Conservation (phyloP, 495 filamentous ascomycete genomes). For the Aspergillus asperescens region DNA sequence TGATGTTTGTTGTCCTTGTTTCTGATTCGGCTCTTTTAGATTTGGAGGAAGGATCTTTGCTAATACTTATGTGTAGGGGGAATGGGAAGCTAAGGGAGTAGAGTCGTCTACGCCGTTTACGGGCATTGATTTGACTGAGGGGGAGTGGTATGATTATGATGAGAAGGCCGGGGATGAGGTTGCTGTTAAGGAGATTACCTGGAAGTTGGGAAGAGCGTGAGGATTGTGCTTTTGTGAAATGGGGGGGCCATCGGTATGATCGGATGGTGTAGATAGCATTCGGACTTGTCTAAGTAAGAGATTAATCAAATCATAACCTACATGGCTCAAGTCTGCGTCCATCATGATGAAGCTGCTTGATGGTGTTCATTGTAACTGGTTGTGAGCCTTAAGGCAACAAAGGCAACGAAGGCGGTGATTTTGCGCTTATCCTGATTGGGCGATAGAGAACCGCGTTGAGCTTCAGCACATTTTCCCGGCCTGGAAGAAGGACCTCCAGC, state of each 20-base stretch:
- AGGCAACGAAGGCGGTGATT: slow-evolving; percentile 24
- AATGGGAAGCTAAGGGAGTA: slow-evolving; percentile 77
- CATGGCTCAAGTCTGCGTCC: neutral
- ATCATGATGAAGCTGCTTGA: no score
- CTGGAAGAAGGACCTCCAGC: slow-evolving; percentile 6
- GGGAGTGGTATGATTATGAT: slow-evolving; percentile 88
- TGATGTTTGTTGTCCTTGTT: slow-evolving; percentile 53
- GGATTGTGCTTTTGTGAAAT: neutral
- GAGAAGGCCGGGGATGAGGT: slow-evolving; percentile 76
- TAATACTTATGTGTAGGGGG: no score
- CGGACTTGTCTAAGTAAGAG: slow-evolving; percentile 12
- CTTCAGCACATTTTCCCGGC: slow-evolving; percentile 38
- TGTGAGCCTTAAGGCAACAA: neutral
- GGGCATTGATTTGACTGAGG: slow-evolving; percentile 74
- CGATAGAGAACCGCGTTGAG: slow-evolving; percentile 16
- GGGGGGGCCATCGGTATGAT: no score
- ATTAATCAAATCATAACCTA: neutral
- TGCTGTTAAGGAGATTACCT: slow-evolving; percentile 87
- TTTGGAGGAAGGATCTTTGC: neutral
- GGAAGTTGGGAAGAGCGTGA: slow-evolving; percentile 61
- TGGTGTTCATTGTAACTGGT: no score
- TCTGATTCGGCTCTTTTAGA: neutral
- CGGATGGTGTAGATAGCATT: slow-evolving; percentile 6
- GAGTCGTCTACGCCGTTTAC: slow-evolving; percentile 76
- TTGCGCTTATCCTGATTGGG: slow-evolving; percentile 22